Conservation (phyloP, 2,329 filamentous ascomycete genomes). For the Monilinia polystroma region DNA sequence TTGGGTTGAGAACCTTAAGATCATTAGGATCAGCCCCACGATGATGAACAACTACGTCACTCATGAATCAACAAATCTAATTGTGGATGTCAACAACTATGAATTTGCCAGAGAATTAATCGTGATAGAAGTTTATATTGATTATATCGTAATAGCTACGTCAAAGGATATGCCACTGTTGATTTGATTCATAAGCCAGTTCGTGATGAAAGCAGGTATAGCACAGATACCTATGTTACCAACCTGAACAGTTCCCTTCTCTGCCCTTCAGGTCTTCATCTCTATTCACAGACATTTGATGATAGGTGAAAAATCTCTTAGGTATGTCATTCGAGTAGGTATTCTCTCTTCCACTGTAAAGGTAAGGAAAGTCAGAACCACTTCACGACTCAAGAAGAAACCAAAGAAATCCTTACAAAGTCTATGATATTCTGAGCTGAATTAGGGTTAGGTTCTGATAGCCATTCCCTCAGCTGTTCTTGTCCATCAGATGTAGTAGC, state of each 20-base stretch:
- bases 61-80: background rate
- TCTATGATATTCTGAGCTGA: constrained; percentile 34
- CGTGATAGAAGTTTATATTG: background rate
- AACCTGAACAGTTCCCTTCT: background rate
- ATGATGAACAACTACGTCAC: constrained; percentile 2
- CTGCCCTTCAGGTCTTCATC: background rate
- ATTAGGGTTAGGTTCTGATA: constrained; percentile 29
- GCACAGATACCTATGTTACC: background rate
- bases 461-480: constrained; percentile 30
- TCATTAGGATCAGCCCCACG: constrained; percentile 7
- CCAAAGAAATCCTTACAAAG: constrained; percentile 28
- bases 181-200: no score
- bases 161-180: background rate
- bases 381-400: background rate
- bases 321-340: constrained; percentile 25
- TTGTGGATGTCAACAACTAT: background rate
- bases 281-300: background rate
- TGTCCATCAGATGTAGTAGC: constrained; percentile 34
- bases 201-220: constrained; percentile 2
- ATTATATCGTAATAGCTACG: background rate
- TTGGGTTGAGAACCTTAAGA: background rate
- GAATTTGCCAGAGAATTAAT: background rate
- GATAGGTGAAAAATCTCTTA: background rate
- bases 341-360: constrained; percentile 21
- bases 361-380: background rate